A percentile compares a stretch with the other conserved stretches of the same genome.
Evolutionary conservation across 495 filamentous ascomycete genomes (phyloP).

Genomic region (Cercophora newfieldiana): DNA sequence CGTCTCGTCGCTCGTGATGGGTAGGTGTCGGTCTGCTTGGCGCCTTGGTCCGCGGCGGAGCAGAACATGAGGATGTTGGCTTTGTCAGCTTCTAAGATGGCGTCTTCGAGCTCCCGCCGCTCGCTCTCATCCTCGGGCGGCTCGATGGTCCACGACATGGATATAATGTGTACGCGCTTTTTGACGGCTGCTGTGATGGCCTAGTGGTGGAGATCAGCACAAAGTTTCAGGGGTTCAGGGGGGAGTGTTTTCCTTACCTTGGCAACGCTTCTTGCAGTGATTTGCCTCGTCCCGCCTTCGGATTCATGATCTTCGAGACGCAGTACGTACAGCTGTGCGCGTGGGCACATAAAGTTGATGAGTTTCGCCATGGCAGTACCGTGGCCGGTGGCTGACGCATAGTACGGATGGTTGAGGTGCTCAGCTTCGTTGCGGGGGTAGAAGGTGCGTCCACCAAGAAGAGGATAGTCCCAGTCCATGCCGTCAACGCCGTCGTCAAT

Average conservation of each 20-base stretch:
- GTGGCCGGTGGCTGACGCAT: no score
- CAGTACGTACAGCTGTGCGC: no score
- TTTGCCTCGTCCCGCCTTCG: conserved; percentile 22
- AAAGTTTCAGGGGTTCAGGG: neutral
- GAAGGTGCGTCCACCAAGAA: no score
- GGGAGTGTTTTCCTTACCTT: conserved; percentile 24
- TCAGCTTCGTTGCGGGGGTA: no score
- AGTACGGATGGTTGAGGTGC: no score
- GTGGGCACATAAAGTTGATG: no score
- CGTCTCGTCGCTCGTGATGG: conserved; percentile 16
- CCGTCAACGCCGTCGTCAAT: no score
- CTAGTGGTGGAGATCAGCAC: conserved; percentile 1
- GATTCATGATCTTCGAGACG: conserved; percentile 30
- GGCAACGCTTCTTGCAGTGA: conserved; percentile 34
- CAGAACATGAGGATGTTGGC: conserved; percentile 29
- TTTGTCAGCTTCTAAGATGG: conserved; percentile 19
- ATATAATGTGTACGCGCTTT: conserved; percentile 26
- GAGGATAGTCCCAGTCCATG: no score
- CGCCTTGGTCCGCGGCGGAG: conserved; percentile 22
- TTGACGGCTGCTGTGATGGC: conserved; percentile 23
- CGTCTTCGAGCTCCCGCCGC: conserved; percentile 16
- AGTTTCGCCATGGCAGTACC: no score
- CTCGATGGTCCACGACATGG: conserved; percentile 29
- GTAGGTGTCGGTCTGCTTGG: conserved; percentile 21
- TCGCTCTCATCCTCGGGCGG: conserved; percentile 16